phyloP scores from a whole-genome alignment of 2,329 filamentous ascomycete genomes.

The Aureobasidium sp. region DNA sequence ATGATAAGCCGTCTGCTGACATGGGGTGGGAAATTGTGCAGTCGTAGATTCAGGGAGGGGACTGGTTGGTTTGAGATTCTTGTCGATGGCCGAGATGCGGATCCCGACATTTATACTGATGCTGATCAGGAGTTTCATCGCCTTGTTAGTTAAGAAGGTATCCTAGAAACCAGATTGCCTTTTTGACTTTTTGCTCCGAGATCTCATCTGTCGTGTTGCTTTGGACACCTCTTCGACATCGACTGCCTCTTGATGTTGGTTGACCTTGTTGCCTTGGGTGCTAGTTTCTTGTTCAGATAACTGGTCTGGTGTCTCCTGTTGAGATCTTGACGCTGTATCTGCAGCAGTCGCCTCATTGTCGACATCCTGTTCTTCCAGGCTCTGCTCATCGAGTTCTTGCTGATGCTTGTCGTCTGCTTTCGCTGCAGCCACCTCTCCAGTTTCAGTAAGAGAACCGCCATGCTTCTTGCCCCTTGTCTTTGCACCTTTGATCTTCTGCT shows the following conservation, averaged over 20 bases:
- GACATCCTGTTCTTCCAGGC: too few relatives aligned
- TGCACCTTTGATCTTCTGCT: not conserved
- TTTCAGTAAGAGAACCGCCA: too few relatives aligned
- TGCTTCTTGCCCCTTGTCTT: not conserved
- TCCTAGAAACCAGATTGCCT: conserved; percentile 11
- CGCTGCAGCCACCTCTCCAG: not conserved
- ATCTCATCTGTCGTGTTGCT: not conserved
- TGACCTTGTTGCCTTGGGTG: too few relatives aligned
- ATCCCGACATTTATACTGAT: not conserved
- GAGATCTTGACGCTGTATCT: not conserved
- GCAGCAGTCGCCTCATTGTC: too few relatives aligned
- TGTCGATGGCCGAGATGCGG: conserved; percentile 4
- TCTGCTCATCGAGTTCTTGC: too few relatives aligned
- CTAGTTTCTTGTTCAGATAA: too few relatives aligned
- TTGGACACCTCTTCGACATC: not conserved
- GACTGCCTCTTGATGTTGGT: not conserved
- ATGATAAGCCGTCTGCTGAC: conserved; percentile 30
- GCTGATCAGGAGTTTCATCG: conserved; percentile 9
- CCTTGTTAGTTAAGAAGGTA: not conserved
- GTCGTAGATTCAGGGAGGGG: conserved; percentile 4
- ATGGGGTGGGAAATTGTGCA: conserved; percentile 26
- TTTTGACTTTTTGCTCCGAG: not conserved
- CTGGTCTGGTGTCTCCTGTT: too few relatives aligned
- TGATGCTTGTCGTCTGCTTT: too few relatives aligned
- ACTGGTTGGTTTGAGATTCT: conserved; percentile 5